phyloP scores from a whole-genome alignment of 225 moss, liverwort and hornwort species.

The Sphagnum tenellum region DNA sequence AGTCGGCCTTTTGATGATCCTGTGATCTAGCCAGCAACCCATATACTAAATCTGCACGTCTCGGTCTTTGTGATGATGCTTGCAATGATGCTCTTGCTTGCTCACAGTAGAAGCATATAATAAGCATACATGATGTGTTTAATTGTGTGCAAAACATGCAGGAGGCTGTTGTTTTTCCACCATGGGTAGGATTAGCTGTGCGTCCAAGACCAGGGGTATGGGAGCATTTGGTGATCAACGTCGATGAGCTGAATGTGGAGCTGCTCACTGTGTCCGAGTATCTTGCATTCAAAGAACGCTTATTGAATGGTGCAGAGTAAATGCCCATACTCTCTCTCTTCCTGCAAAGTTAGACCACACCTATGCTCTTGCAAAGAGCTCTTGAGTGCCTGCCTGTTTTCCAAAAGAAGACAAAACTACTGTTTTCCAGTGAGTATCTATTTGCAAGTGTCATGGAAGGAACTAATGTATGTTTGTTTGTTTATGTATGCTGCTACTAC shows the following conservation, averaged over 20 bases:
- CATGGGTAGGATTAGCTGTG: constrained; percentile 68
- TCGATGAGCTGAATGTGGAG: constrained; percentile 62
- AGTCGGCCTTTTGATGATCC: too few species aligned
- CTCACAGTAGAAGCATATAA: too few species aligned
- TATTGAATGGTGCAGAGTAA: constrained; percentile 20
- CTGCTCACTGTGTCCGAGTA: constrained; percentile 55
- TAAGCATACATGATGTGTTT: not conserved
- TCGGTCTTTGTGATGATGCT: too few species aligned
- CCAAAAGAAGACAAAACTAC: not conserved
- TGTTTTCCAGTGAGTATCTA: too few species aligned
- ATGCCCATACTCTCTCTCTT: not conserved
- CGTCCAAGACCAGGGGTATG: constrained; percentile 75
- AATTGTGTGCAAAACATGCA: constrained; percentile 13
- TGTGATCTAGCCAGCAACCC: too few species aligned
- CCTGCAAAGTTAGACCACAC: not conserved
- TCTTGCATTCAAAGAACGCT: constrained; percentile 71
- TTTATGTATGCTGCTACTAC: too few species aligned
- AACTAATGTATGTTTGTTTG: not conserved
- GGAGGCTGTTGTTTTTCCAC: constrained; percentile 71
- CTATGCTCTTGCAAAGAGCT: not conserved
- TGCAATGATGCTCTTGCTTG: too few species aligned
- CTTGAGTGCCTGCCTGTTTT: not conserved
- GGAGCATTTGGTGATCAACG: constrained; percentile 75
- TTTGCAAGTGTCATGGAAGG: too few species aligned
- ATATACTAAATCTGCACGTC: too few species aligned